Evolutionary conservation across 2,329 filamentous ascomycete genomes (phyloP), one percentile per base, ranked within the genome.

Genomic region (Hirsutella minnesotensis): DNA sequence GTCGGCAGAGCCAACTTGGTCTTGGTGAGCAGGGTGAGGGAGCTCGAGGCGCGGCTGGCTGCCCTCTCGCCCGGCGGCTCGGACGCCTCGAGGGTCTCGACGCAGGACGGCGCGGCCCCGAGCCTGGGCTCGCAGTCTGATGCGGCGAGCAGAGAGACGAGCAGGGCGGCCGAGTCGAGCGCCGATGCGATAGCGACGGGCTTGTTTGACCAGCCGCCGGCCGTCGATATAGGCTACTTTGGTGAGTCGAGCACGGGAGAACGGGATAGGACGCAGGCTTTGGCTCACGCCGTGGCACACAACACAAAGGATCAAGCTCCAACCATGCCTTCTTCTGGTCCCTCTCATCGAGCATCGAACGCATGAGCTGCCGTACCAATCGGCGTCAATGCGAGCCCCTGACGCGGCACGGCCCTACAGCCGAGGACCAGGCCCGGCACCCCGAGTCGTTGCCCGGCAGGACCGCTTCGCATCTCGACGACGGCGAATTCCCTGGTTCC

Each of bases 251-350:
- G 7, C n/a, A n/a, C n/a, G n/a, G n/a, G n/a, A n/a, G n/a, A n/a
- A n/a, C n/a, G n/a, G n/a, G n/a, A n/a, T n/a, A n/a, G n/a, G n/a
- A n/a, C n/a, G n/a, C n/a, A n/a, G n/a, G n/a, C n/a, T n/a, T n/a
- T n/a, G n/a, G n/a, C n/a, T n/a, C n/a, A n/a, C n/a, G n/a, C n/a
- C n/a, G n/a, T n/a, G n/a, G n/a, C n/a, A n/a, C n/a, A n/a, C n/a
- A n/a, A n/a, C n/a, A n/a, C n/a, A n/a, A n/a, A 58, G 55, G 56
- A 7, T 46, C 56, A 7, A 58, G 50, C 29, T 56, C 56, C 9
- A 59, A 59, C 31, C 56, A 59, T 40, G 52, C 54, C 9, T 45
- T 58, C 31, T 58, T 58, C 40, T 48, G 53, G 37, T 51, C 51
- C 7, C 44, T 59, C 3, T 53, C 54, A 1, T 48, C 47, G 2